Percentiles rank a stretch among this genome's conserved stretches.
phyloP scores from a whole-genome alignment of 1,284 basidiomycete species.

The Puccinia horiana region DNA sequence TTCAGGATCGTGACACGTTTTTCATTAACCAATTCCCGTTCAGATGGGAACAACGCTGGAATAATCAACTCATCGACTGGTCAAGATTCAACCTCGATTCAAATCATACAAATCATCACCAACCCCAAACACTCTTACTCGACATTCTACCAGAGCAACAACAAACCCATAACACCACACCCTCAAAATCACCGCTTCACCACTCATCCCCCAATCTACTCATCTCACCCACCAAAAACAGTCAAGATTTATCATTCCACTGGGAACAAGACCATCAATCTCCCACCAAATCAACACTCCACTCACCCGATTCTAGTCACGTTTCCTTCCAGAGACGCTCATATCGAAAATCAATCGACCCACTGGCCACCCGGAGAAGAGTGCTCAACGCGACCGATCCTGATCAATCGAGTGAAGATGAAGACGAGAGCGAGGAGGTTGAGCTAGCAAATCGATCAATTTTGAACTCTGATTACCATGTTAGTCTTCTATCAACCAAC shows the following conservation, averaged over 20 bases:
- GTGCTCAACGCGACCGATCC: not conserved
- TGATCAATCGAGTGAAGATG: conserved; percentile 19
- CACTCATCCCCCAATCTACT: not conserved
- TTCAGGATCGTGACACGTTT: conserved; percentile 24
- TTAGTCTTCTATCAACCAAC: not conserved
- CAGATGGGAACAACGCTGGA: conserved; percentile 36
- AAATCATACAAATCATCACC: not conserved
- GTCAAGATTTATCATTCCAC: not conserved
- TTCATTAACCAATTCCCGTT: conserved; percentile 28
- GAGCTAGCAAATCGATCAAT: not conserved
- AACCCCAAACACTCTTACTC: not conserved
- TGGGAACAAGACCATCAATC: conserved; percentile 10
- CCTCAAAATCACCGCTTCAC: not conserved
- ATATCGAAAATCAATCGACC: not conserved
- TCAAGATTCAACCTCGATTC: not conserved
- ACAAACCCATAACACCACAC: too few species aligned
- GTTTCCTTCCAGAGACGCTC: conserved; percentile 22
- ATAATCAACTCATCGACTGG: conserved; percentile 14
- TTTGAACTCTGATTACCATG: not conserved
- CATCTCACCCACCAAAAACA: conserved; percentile 19
- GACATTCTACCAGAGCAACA: not conserved
- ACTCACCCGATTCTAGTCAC: not conserved
- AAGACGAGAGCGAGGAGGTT: conserved; percentile 4
- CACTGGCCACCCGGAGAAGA: not conserved
- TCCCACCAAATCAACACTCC: not conserved